Evolutionary conservation across 139 green algal species (phyloP).

Genomic region (Spirogloea muscicola): DNA sequence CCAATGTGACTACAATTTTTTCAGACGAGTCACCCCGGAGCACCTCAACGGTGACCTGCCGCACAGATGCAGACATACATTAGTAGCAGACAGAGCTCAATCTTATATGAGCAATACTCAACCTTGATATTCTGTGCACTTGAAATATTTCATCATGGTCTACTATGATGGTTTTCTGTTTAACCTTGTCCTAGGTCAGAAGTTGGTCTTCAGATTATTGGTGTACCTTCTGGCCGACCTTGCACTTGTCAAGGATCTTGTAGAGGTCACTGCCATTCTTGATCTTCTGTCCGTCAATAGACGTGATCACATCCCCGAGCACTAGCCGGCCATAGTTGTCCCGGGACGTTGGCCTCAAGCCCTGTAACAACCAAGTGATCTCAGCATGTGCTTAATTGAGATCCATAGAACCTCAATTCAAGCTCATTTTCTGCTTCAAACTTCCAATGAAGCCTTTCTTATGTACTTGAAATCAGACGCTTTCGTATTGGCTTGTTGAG

Average conservation of each 20-base stretch:
- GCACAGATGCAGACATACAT: neutral
- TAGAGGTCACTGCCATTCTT: constrained; percentile 53
- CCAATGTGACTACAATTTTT: constrained; percentile 6
- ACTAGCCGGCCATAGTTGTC: constrained; percentile 53
- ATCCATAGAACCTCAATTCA: too few species aligned
- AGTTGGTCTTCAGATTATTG: too few species aligned
- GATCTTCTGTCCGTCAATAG: constrained; percentile 49
- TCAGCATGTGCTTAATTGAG: too few species aligned
- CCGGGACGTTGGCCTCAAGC: constrained; percentile 44
- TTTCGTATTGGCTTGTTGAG: too few species aligned
- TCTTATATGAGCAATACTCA: too few species aligned
- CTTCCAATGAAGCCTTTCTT: too few species aligned
- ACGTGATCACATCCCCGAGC: constrained; percentile 56
- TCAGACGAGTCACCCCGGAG: constrained; percentile 4
- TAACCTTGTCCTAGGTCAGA: neutral
- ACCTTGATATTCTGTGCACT: too few species aligned
- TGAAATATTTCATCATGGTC: too few species aligned
- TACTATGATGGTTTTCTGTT: too few species aligned
- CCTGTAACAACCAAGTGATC: constrained; percentile 19
- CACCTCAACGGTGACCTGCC: constrained; percentile 26
- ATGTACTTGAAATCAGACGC: too few species aligned
- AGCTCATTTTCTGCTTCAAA: too few species aligned
- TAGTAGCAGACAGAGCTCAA: too few species aligned
- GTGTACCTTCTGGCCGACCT: constrained; percentile 48
- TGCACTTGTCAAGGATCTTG: constrained; percentile 49